Evolutionary conservation across 208 protist species (phyloP), one percentile per base, ranked within the genome.

Genomic region (Tritrichomonas musculus): DNA sequence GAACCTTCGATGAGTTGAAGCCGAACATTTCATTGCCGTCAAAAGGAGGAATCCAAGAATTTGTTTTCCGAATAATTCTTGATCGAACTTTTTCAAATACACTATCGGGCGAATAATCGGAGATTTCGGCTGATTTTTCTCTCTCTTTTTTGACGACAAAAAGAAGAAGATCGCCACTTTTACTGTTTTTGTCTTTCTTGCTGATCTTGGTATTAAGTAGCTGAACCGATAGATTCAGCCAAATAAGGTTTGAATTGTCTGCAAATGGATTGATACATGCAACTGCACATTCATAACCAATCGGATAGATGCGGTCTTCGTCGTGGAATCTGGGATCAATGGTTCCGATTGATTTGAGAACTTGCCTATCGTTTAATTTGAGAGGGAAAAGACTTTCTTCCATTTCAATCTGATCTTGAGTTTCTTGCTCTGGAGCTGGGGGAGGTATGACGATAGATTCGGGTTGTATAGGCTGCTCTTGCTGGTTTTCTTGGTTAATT

Each of bases 1-100:
- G 44, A 9, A 88, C 13, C 17, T 47, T 11, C 25, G 77, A 11
- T 55, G 77, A 60, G 22, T 25, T 50, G 3, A 88, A 50, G 17
- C 77, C 77, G 17, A 57, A 88, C 77, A 88, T 88, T 88, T 88
- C 77, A 20, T 88, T 25, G 0, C 77, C 77, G 57, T 88, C 41
- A 50, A 88, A 44, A 14, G 44, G 47, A 33, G 77, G 44, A 88
- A 88, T 36, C 1, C 1, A 36, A 39, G 1, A 11, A 0, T 33
- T 20, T 27, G 14, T 53, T 22, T 53, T 30, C 57, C 47, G 53
- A 8, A n/a, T 53, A 2, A 88, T 3, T 53, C 39, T 17, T n/a
- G 27, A 0, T 5, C 77, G 33, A 27, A 53, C 33, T 33, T 60
- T 0, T 14, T 88, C 27, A 20, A 88, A 88, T n/a, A 57, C 47